Evolutionary conservation across 352 stramenopile species (phyloP).

Genomic region (Phytophthora europaea): DNA sequence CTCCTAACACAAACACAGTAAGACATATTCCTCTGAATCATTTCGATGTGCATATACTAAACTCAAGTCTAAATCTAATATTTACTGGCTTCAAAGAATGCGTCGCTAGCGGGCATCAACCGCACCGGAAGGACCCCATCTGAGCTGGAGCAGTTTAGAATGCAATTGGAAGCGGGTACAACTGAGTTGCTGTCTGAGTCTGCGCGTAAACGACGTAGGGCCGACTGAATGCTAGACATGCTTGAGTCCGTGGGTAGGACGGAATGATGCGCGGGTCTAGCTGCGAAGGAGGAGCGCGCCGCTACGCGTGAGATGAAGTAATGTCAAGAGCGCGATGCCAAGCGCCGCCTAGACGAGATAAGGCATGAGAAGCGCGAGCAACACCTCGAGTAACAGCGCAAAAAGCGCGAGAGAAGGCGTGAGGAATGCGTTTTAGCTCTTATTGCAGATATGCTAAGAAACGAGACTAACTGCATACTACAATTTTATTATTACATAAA

Average conservation of each 20-base stretch:
- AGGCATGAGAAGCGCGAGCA: background rate
- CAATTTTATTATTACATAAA: slow-evolving; percentile 1
- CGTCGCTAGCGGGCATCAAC: background rate
- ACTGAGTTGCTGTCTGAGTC: background rate
- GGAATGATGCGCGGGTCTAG: background rate
- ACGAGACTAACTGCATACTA: background rate
- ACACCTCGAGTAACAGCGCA: background rate
- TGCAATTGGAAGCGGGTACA: background rate
- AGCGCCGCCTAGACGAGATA: background rate
- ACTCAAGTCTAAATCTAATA: background rate
- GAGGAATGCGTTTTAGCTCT: background rate
- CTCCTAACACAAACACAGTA: background rate
- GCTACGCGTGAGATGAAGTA: background rate
- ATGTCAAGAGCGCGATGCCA: background rate
- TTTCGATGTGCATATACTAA: background rate
- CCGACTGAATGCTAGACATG: background rate
- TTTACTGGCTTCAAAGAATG: background rate
- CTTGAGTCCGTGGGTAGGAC: background rate
- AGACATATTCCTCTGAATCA: background rate
- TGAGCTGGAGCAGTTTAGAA: background rate
- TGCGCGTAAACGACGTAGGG: background rate
- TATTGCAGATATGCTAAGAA: slow-evolving; percentile 1
- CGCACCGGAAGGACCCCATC: background rate
- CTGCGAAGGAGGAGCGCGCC: background rate
- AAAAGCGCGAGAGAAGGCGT: background rate